phyloP scores from a whole-genome alignment of 495 filamentous ascomycete genomes.

The Aspergillus affinis region DNA sequence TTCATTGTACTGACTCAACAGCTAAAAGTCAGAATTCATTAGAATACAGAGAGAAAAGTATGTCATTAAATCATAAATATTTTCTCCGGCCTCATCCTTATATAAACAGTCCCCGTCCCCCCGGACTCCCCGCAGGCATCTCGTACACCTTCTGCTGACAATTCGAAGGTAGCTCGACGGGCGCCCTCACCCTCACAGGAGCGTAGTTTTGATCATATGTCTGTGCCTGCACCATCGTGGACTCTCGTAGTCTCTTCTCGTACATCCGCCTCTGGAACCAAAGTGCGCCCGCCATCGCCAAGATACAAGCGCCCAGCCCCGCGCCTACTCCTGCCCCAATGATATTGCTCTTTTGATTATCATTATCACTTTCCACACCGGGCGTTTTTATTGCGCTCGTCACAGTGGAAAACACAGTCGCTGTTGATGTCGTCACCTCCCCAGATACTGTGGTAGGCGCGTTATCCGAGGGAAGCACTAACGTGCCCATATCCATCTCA shows the following conservation, averaged over 20 bases:
- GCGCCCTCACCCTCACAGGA: not conserved
- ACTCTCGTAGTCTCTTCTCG: constrained; percentile 4
- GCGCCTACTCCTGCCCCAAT: constrained; percentile 4
- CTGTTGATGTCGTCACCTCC: not conserved
- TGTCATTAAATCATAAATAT: not conserved
- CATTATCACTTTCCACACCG: no score
- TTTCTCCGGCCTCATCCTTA: not conserved
- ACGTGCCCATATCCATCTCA: constrained; percentile 5
- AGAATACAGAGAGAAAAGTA: no score
- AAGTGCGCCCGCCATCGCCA: constrained; percentile 1
- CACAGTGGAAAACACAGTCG: not conserved
- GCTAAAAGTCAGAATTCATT: no score
- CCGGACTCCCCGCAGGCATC: not conserved
- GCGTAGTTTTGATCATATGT: not conserved
- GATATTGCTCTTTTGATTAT: not conserved
- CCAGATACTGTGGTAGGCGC: not conserved
- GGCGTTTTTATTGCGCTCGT: not conserved
- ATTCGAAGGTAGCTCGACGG: not conserved
- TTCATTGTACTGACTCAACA: no score
- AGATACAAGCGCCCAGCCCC: constrained; percentile 2
- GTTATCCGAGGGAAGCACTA: constrained; percentile 2
- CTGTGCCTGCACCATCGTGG: not conserved
- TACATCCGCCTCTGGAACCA: constrained; percentile 5
- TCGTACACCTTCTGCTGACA: not conserved
- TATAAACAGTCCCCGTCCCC: not conserved